Evolutionary conservation across 2,329 filamentous ascomycete species (phyloP), one percentile per base, ranked within the genome.

Genomic region (Chaetomium globosum): DNA sequence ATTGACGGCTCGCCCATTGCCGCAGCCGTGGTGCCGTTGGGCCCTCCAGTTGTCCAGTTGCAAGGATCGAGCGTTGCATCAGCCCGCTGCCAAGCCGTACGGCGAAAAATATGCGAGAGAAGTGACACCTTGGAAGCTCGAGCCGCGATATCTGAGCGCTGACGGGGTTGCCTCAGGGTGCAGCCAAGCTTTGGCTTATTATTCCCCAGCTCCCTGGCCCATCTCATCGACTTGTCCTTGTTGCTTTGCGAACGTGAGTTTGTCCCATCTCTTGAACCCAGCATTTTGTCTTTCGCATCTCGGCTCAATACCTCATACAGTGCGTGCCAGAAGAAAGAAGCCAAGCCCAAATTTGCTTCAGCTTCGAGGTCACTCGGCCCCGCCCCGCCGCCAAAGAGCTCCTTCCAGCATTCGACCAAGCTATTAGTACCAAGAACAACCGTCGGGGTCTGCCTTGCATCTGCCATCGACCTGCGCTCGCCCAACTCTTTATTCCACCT

Each of bases 11-110:
- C 51, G 59, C 46, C 52, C 59, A 65, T 54, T 65, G 60, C 63
- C 61, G 66, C 54, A 63, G 39, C 54, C 59, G 52, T 65, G 61
- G 46, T 63, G 43, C 56, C 60, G 55, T 61, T 52, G 52, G 43
- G 52, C 48, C 59, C 61, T 61, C 26, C 26, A 12, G 49, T 28
- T 28, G 33, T 26, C 23, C 12, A 36, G 55, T 21, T 46, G 59
- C 55, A 64, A 58, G 67, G 61, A 46, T 59, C 7, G 19, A 64
- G 57, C 39, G 64, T 64, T 28, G 57, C 66, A 69, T 59, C 64
- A 59, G 66, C 62, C 67, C 61, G 64, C 65, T 46, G 68, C 68
- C 68, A 70, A 70, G 68, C 63, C 63, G 9, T 53, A 51, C 48
- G 59, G 65, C 59, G 66, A 66, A 68, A 70, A 65, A 58, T 59